Evolutionary conservation across 164 flowering plant species (phyloP), one percentile per base, ranked within the genome.

Genomic region (Echeveria elegans): DNA sequence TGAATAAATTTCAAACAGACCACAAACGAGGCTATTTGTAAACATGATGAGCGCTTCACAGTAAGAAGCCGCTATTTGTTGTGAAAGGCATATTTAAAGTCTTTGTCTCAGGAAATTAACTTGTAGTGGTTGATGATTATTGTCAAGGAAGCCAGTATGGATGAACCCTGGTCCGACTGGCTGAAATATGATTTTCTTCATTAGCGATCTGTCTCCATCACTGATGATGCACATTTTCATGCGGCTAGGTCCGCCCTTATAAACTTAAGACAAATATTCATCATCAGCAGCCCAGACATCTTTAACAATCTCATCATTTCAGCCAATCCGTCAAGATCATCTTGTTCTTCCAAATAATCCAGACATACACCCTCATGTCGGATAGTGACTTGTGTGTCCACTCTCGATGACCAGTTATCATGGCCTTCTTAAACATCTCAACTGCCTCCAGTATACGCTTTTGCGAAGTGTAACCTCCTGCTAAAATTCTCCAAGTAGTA

Each of bases 371-470:
- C 31, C 26, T 65, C 9, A 5, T 43, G n/a, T 71, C 65, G 6
- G 61, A 56, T 15, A 56, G 12, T 11, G 19, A 28, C 14, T 29
- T 29, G 9, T 66, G 73, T 58, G 60, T 72, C 76, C 70, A 69
- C 1, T 50, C 59, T 24, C 28, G 38, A 40, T 18, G 52, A 29
- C 36, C 43, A 5, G 36, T 63, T 45, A 66, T 2, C 24, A 73
- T 24, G 11, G 80, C 75, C 45, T 76, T 74, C 66, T 73, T 77
- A 69, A 79, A 10, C 23, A 69, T 53, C 59, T 71, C 76, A 38
- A 73, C 74, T 36, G 81, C 82, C 41, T 77, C 70, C 9, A 19
- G 72, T 78, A 73, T 76, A 65, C 69, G 73, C 26, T 69, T 60
- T 18, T 63, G n/a, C 6, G 48, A 34, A 34, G 12, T 24, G 68